A percentile compares a stretch with the other conserved stretches of the same genome.
Evolutionary conservation across 1,139 yeast genomes (phyloP).

Genomic region (Nakaseomyces delphensis): DNA sequence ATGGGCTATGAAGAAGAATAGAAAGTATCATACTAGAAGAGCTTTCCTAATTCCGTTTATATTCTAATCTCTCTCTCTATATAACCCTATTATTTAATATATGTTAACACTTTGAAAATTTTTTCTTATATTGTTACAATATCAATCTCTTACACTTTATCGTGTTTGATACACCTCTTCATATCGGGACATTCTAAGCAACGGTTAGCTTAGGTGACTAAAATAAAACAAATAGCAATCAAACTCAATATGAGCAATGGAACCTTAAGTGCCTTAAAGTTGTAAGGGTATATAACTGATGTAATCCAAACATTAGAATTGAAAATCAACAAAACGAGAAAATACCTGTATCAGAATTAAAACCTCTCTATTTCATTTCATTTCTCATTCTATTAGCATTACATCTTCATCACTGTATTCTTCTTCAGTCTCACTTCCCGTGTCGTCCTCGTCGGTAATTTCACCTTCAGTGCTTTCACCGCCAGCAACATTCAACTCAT

Average conservation of each 20-base stretch:
- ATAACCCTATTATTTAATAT: no score
- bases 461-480: slow-evolving; percentile 18
- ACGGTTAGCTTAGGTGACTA: neutral
- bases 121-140: neutral
- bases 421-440: slow-evolving; percentile 4
- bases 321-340: neutral
- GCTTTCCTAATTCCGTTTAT: slow-evolving; percentile 35
- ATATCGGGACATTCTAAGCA: no score
- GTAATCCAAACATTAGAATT: no score
- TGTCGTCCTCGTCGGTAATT: slow-evolving; percentile 16
- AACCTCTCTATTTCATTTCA: no score
- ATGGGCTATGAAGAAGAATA: slow-evolving; percentile 59
- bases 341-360: neutral
- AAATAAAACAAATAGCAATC: neutral
- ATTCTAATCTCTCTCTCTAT: slow-evolving; percentile 22
- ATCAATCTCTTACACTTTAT: neutral
- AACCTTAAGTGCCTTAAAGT: no score
- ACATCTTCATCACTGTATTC: slow-evolving; percentile 1
- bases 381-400: slow-evolving; percentile 1
- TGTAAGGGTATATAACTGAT: no score
- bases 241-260: neutral
- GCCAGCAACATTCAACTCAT: slow-evolving; percentile 22
- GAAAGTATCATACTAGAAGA: slow-evolving; percentile 37
- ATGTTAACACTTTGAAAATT: no score
- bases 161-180: neutral